Evolutionary conservation across 2,329 filamentous ascomycete species (phyloP).

Genomic region (Talaromyces sp.): DNA sequence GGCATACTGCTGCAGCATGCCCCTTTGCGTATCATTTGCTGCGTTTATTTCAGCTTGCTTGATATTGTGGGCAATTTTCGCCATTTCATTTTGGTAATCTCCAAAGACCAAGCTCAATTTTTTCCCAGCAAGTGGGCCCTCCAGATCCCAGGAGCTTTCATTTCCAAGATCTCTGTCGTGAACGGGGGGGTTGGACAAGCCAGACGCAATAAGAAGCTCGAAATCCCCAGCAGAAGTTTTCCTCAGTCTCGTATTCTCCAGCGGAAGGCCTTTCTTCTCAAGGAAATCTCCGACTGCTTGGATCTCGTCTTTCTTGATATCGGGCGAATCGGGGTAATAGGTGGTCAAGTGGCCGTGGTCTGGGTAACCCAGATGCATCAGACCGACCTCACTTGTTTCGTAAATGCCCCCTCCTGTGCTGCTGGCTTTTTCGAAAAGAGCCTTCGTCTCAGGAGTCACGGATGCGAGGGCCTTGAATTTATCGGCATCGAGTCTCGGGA

Average conservation of each 20-base stretch:
- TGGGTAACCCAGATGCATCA: slow-evolving; percentile 71
- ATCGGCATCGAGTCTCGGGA: slow-evolving; percentile 62
- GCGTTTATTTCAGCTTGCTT: slow-evolving; percentile 63
- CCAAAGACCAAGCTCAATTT: slow-evolving; percentile 68
- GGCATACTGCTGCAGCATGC: slow-evolving; percentile 68
- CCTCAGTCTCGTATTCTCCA: slow-evolving; percentile 69
- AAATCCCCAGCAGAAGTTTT: slow-evolving; percentile 61
- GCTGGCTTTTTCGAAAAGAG: slow-evolving; percentile 61
- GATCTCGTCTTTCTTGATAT: slow-evolving; percentile 71
- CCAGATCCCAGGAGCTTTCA: slow-evolving; percentile 55
- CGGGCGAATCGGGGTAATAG: slow-evolving; percentile 72
- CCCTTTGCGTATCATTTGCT: slow-evolving; percentile 67
- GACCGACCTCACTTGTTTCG: slow-evolving; percentile 54
- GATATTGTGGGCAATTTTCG: slow-evolving; percentile 58
- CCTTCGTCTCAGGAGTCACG: slow-evolving; percentile 53
- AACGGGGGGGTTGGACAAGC: slow-evolving; percentile 51
- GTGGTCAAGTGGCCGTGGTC: slow-evolving; percentile 72
- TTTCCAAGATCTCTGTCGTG: slow-evolving; percentile 65
- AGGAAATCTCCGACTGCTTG: slow-evolving; percentile 65
- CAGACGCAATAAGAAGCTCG: slow-evolving; percentile 70
- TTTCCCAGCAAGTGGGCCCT: slow-evolving; percentile 54
- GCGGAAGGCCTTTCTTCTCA: slow-evolving; percentile 62
- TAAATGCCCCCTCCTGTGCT: slow-evolving; percentile 60
- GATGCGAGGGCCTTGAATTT: slow-evolving; percentile 60
- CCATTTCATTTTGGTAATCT: slow-evolving; percentile 68